Evolutionary conservation across 768 basidiomycete species (phyloP).

Genomic region (Pisolithus microcarpus): DNA sequence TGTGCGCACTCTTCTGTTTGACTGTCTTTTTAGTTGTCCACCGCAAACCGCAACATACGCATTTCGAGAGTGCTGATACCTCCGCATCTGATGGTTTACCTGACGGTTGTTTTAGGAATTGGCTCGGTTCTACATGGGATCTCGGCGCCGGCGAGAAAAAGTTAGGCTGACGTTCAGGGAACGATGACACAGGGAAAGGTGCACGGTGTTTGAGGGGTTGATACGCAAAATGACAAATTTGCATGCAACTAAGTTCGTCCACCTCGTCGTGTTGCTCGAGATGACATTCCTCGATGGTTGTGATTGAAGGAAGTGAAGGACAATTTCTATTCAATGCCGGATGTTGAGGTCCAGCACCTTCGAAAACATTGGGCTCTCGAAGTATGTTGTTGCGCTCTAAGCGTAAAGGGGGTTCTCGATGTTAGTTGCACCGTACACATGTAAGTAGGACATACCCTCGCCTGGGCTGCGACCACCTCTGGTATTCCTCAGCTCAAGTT

Average conservation of each 20-base stretch:
- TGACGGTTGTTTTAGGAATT: slow-evolving; percentile 13
- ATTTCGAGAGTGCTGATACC: slow-evolving; percentile 44
- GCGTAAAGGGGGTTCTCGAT: too few species aligned
- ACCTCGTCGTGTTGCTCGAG: slow-evolving; percentile 19
- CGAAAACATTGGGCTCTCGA: background rate
- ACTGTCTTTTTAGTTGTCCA: slow-evolving; percentile 70
- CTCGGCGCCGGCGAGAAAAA: background rate
- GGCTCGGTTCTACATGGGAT: slow-evolving; percentile 6
- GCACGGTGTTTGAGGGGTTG: background rate
- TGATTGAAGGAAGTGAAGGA: slow-evolving; percentile 9
- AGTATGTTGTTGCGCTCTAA: too few species aligned
- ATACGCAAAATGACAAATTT: slow-evolving; percentile 39
- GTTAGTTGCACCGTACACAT: too few species aligned
- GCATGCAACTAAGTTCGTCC: slow-evolving; percentile 15
- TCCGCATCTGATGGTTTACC: slow-evolving; percentile 40
- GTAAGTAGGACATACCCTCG: too few species aligned
- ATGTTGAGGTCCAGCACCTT: too few species aligned
- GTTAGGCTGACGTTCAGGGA: background rate
- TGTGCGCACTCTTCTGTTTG: slow-evolving; percentile 58
- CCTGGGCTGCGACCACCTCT: too few species aligned
- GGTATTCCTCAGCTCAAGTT: too few species aligned
- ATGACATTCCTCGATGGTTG: slow-evolving; percentile 6
- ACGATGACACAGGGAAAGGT: background rate
- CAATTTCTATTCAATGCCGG: background rate
- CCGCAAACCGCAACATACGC: slow-evolving; percentile 53